Base-by-base conservation (phyloP, 2,329 filamentous ascomycete genomes). In the Apiospora pterosperma region DNA sequence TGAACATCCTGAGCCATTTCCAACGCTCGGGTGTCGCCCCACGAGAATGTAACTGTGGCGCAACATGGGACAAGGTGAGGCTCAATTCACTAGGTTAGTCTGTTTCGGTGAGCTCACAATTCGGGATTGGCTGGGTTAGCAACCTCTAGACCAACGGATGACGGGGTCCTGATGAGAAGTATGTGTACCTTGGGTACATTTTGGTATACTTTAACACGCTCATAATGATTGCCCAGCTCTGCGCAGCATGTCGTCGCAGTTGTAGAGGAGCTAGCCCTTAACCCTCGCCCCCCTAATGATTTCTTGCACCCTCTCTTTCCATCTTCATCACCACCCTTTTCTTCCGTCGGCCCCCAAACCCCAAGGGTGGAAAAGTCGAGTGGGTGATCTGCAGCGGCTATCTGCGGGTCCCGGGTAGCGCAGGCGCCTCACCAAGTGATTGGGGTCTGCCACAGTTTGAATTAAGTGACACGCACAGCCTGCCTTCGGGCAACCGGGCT, bases 371-470 rank as follows among this genome's bases (percentile, higher is more conserved):
- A n/a, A n/a, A n/a, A n/a, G 19, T 44, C 5, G 41, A n/a, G 41
- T 21, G 19, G 41, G 19, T 39, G 59, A 61, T 61, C 59, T 41
- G 59, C 59, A 61, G 59, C 59, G 59, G 59, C 36, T 61, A 61
- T 61, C n/a, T 61, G 59, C 59, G 36, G 59, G 28, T 41, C 59
- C 36, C 28, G 36, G 36, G 28, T 55, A 55, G 48, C 28, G 48
- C 48, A 34, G 34, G 48, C 28, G 48, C 48, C 25, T 55, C 48
- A n/a, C 48, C 28, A 31, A 34, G 7, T 55, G 48, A 52, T 52
- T 52, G 48, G 28, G 44, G 48, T 25, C 48, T 55, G 16, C 48
- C 48, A 25, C 48, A 25, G 48, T 55, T 55, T 34, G 28, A 8
- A 34, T 55, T 19, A 55, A 34, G 48, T 34, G 16, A 34, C 48